These are phyloP conservation scores for Raddia guianensis DNA, from an alignment of 176 grass and related monocot species.

Conservation along the genomic window DNA sequence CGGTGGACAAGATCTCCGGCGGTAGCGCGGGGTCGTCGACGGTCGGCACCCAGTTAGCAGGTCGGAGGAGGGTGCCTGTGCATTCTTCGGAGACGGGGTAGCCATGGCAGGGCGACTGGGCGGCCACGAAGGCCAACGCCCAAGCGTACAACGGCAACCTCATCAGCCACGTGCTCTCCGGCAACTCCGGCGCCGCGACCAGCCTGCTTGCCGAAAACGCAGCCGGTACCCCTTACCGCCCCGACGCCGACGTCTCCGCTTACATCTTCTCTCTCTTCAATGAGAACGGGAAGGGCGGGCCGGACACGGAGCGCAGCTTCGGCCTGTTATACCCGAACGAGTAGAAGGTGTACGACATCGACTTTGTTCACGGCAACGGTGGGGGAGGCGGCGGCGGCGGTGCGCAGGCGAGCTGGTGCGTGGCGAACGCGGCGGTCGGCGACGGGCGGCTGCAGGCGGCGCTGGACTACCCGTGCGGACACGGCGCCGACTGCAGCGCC, in stretches of 20 bases:
- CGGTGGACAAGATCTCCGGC: conserved; percentile 28
- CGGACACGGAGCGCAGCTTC: conserved; percentile 52
- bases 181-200: conserved; percentile 38
- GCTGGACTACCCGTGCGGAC: conserved; percentile 15
- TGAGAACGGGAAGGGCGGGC: conserved; percentile 57
- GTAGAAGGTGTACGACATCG: conserved; percentile 60
- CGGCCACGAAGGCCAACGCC: conserved; percentile 38
- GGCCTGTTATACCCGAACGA: conserved; percentile 66
- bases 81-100: fast-evolving
- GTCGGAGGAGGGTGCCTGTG: no score
- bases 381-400: no score
- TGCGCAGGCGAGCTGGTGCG: conserved; percentile 45
- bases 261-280: conserved; percentile 85
- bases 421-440: conserved; percentile 23
- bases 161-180: conserved; percentile 50
- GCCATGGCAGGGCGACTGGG: neutral
- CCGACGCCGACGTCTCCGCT: conserved; percentile 39
- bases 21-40: conserved; percentile 15
- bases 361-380: conserved; percentile 37
- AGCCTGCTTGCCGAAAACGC: neutral
- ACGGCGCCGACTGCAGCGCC: conserved; percentile 49
- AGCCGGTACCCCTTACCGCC: conserved; percentile 38
- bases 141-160: conserved; percentile 56
- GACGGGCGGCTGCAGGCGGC: conserved; percentile 10
- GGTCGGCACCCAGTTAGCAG: conserved; percentile 16